A percentile compares a stretch with the other conserved stretches of the same genome.
phyloP scores from a whole-genome alignment of 2,329 filamentous ascomycete genomes.

The Penicillium sp. region DNA sequence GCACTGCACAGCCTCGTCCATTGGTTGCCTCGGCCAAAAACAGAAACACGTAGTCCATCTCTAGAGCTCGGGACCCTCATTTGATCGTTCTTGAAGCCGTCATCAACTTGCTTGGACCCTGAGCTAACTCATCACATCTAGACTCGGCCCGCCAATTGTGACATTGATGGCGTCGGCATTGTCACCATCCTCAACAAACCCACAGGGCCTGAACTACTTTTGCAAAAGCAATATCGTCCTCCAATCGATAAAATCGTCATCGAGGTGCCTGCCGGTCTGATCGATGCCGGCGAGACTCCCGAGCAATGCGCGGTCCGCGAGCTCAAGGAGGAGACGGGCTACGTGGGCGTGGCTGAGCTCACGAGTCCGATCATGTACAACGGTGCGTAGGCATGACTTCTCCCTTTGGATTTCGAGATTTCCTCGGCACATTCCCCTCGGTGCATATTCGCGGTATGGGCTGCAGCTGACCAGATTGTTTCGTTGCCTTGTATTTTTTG shows the following conservation, averaged over 20 bases:
- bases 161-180: constrained; percentile 61
- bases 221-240: constrained; percentile 64
- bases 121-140: constrained; percentile 26
- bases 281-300: constrained; percentile 61
- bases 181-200: constrained; percentile 61
- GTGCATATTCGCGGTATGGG: background rate
- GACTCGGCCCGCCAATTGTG: constrained; percentile 56
- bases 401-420: background rate
- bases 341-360: constrained; percentile 55
- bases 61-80: constrained; percentile 1
- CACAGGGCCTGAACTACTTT: constrained; percentile 54
- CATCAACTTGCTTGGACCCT: constrained; percentile 1
- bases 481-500: background rate
- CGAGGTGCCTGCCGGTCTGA: constrained; percentile 63
- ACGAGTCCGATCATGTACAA: constrained; percentile 51
- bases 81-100: background rate
- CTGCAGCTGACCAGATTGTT: background rate
- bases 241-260: constrained; percentile 62
- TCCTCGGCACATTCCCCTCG: background rate
- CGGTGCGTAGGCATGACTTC: constrained; percentile 36
- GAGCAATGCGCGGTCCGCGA: constrained; percentile 61
- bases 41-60: constrained; percentile 5
- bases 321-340: constrained; percentile 66
- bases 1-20: background rate
- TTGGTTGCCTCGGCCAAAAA: constrained; percentile 13